phyloP scores from a whole-genome alignment of 2,329 filamentous ascomycete genomes.

The Fusarium drepaniforme region DNA sequence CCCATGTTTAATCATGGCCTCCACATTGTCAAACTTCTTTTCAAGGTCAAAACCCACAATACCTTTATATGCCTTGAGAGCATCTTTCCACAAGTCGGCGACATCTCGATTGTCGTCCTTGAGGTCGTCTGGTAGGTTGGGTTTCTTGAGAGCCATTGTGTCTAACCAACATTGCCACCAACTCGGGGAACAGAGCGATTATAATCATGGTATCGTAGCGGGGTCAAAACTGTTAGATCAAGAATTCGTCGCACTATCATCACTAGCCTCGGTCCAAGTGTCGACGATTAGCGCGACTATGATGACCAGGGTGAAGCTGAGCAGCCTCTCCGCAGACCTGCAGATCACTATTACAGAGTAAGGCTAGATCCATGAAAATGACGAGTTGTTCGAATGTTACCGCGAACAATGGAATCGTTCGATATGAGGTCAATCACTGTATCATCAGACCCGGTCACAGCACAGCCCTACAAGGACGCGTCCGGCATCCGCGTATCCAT shows the following conservation, averaged over 20 bases:
- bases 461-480: neutral
- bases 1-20: constrained; percentile 42
- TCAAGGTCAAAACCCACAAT: constrained; percentile 49
- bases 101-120: constrained; percentile 45
- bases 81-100: constrained; percentile 48
- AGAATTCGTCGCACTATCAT: neutral
- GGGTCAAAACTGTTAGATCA: neutral
- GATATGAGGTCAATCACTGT: neutral
- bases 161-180: neutral
- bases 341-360: neutral
- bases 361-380: neutral
- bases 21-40: constrained; percentile 43
- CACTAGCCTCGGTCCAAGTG: neutral
- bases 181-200: neutral
- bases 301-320: neutral
- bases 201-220: neutral
- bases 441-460: neutral
- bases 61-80: constrained; percentile 47
- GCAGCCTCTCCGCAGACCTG: neutral
- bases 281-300: neutral
- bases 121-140: constrained; percentile 27
- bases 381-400: neutral
- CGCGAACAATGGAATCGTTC: neutral
- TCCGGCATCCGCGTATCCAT: neutral
- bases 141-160: constrained; percentile 2